Base-by-base conservation (phyloP, 176 grass and related monocot genomes). In the maize (Zea mays) region DNA sequence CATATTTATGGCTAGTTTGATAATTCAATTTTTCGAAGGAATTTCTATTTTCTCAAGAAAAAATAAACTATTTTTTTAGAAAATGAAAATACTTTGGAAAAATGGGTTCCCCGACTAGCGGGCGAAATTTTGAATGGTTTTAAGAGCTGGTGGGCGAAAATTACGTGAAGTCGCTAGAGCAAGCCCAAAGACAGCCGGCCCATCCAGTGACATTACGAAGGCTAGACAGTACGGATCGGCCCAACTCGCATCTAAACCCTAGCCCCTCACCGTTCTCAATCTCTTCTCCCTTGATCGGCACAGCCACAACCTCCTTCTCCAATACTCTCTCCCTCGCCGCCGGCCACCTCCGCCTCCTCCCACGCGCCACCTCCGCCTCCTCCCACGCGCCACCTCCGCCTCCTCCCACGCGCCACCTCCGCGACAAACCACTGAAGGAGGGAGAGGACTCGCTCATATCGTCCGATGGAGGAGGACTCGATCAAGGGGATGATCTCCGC, bases 401-500 rank as follows among this genome's bases (percentile, higher is more conserved):
- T 21, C 43, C 43, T 43, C 5, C 10, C 43, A 6, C 20, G 0
- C 42, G 12, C 19, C 38, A 34, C 27, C 19, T 34, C 43, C 11
- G 45, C 44, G 6, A 34, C 21, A 1, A 7, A 8, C 44, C 43
- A 34, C 27, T 0, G 7, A 4, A 33, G 20, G 0, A 34, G 43
- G 1, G 19, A 13, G 19, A 5, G 67, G 40, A 10, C 41, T 11
- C 20, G 44, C 21, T 33, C 11, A 2, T 19, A 5, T 34, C 48
- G 0, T 38, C 35, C 33, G 34, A 73, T 55, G 70, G 49, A 55
- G 49, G 70, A 71, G 10, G 68, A 52, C 15, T 37, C 48, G 71
- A 16, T 73, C 7, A 42, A 16, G 7, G 63, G n/a, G 63, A 99
- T 99, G 96, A 99, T 99, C 71, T 90, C 96, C 5, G 69, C 92